phyloP scores from a whole-genome alignment of 306 rosid species.

The Abrus precatorius region DNA sequence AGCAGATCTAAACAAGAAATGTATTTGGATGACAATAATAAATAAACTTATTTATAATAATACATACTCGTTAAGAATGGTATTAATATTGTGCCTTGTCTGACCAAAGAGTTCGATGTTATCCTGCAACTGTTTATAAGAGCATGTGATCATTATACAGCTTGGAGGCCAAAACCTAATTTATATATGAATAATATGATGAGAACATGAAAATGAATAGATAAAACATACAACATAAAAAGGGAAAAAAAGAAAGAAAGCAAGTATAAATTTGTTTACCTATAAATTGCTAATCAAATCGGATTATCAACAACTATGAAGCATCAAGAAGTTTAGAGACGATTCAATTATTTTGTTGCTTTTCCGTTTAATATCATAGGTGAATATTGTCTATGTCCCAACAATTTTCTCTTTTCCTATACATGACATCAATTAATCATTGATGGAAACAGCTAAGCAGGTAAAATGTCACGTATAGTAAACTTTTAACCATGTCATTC shows the following conservation, averaged over 20 bases:
- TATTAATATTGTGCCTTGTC: slow-evolving; percentile 67
- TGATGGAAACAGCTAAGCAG: slow-evolving; percentile 7
- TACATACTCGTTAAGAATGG: slow-evolving; percentile 83
- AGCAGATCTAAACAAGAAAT: slow-evolving; percentile 3
- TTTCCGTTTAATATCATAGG: neutral
- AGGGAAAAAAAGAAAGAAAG: neutral
- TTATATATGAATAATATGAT: slow-evolving; percentile 20
- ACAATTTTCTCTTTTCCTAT: slow-evolving; percentile 6
- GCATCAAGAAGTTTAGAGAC: neutral
- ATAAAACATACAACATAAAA: neutral
- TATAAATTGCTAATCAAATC: slow-evolving; percentile 23
- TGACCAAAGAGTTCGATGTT: slow-evolving; percentile 76
- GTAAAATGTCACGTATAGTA: slow-evolving; percentile 10
- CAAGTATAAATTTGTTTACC: neutral
- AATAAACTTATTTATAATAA: slow-evolving; percentile 18
- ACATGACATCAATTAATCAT: slow-evolving; percentile 2
- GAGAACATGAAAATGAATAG: slow-evolving; percentile 16
- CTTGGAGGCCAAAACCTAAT: slow-evolving; percentile 30
- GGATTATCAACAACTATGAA: slow-evolving; percentile 7
- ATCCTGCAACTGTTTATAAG: slow-evolving; percentile 77
- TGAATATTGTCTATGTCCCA: neutral
- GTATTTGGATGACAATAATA: slow-evolving; percentile 19
- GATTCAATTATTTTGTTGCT: neutral
- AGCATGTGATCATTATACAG: slow-evolving; percentile 35
- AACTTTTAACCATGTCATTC: neutral